Conservation (phyloP, 345 rosid genomes). For the Salix udensis region DNA sequence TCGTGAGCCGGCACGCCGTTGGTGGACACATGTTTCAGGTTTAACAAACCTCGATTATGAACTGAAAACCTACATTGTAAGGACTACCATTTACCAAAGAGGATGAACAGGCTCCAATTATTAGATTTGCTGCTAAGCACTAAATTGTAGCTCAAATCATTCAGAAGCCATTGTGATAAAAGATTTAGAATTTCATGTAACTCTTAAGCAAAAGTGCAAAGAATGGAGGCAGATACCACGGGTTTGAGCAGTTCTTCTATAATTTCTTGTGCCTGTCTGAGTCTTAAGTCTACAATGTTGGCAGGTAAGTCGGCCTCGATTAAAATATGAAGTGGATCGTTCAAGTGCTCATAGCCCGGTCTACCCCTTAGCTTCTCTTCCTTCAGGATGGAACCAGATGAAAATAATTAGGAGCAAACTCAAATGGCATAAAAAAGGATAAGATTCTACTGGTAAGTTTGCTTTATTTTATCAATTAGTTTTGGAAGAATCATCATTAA, state of each 20-base stretch:
- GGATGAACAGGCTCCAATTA: neutral
- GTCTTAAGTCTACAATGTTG: constrained; percentile 40
- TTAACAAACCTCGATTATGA: constrained; percentile 1
- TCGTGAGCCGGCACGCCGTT: neutral
- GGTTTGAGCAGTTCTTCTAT: constrained; percentile 92
- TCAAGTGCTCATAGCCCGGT: constrained; percentile 51
- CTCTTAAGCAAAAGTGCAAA: constrained; percentile 1
- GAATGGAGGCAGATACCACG: constrained; percentile 52
- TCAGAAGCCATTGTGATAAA: neutral
- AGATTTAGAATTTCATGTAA: neutral
- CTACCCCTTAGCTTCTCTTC: constrained; percentile 46
- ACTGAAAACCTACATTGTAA: neutral
- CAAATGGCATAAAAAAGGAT: neutral
- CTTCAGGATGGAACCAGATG: constrained; percentile 13
- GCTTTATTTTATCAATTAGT: constrained; percentile 5
- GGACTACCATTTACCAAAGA: neutral
- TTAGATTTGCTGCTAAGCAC: neutral
- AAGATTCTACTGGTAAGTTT: neutral
- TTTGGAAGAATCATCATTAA: neutral
- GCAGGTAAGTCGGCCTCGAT: constrained; percentile 51
- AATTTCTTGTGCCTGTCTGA: constrained; percentile 50
- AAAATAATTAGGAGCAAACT: constrained; percentile 12
- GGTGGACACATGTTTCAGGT: neutral
- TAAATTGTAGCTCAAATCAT: neutral
- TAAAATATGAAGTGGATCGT: constrained; percentile 47